Percentiles rank a stretch among this genome's conserved stretches.
Evolutionary conservation across 345 rosid species (phyloP).

Genomic region (Turritis glabra): DNA sequence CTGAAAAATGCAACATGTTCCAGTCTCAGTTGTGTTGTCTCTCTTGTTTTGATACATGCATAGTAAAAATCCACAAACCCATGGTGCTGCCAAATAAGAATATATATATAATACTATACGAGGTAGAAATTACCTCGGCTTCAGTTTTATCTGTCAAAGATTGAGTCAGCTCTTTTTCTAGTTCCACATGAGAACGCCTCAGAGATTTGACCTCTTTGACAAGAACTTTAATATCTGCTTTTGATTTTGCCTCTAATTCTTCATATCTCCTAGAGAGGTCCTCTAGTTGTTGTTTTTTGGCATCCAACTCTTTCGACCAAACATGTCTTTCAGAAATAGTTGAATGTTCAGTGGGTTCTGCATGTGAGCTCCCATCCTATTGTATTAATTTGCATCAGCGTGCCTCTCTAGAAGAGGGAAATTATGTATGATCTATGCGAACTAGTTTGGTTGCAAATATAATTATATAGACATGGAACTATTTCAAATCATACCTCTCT

Average conservation of each 20-base stretch:
- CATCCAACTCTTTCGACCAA: conserved; percentile 62
- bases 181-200: conserved; percentile 63
- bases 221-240: conserved; percentile 91
- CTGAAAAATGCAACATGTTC: conserved; percentile 45
- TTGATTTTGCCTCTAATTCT: conserved; percentile 87
- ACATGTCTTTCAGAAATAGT: conserved; percentile 42
- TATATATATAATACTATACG: conserved; percentile 12
- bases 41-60: conserved; percentile 3
- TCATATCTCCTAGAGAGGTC: conserved; percentile 63
- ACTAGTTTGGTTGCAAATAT: neutral
- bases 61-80: neutral
- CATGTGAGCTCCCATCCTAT: conserved; percentile 61
- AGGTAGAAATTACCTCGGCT: conserved; percentile 58
- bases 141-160: conserved; percentile 63
- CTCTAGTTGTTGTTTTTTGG: conserved; percentile 65
- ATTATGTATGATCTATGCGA: conserved; percentile 3
- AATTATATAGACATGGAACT: neutral
- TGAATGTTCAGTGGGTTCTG: conserved; percentile 44
- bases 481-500: conserved; percentile 53
- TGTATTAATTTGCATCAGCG: conserved; percentile 24
- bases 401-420: conserved; percentile 12
- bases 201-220: conserved; percentile 94
- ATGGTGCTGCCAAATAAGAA: conserved; percentile 3
- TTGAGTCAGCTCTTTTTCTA: conserved; percentile 65
- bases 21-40: conserved; percentile 15